Evolutionary conservation across 352 stramenopile genomes (phyloP), one percentile per base, ranked within the genome.

Genomic region (Pythium utonaiense): DNA sequence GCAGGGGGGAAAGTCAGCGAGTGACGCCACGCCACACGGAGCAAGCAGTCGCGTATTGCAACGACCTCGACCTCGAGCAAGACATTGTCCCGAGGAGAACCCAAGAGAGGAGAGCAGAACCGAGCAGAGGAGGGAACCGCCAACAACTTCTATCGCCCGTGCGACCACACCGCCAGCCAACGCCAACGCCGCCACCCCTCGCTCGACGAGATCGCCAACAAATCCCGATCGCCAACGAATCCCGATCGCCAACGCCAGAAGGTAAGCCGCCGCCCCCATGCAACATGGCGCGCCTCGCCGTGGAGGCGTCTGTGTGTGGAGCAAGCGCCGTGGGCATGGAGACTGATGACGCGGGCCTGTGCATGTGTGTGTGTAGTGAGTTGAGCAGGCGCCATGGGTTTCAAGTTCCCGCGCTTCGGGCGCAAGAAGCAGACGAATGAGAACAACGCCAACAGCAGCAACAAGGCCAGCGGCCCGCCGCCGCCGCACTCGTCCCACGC

Each of bases 391-490:
- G 44, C 27, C 54, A 89, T 91, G 79, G 81, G 74, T 57, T 89
- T 92, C 57, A 72, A 70, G 21, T 92, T 92, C 58, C 78, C 75
- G 58, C 73, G 77, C 55, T 92, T 78, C 70, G 75, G 77, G 24
- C 80, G 83, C 53, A 90, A 88, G 60, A 92, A 92, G 75, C 38
- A 45, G 54, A 86, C 67, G 48, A 83, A 78, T 53, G 66, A 57
- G 60, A 84, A 84, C 25, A 62, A 71, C 36, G 67, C 44, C 52
- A 64, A 62, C 57, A 45, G 38, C 49, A 55, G 49, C 45, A 74
- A 77, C 77, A 88, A 88, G 49, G 80, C 78, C 50, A 62, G 61
- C 27, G 52, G 44, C 19, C 57, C 73, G 2, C 69, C 75, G 7
- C 66, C 66, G 4, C 77, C 77, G 30, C 76, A 77, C 17, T 79